These are phyloP conservation scores for Ophiognomonia clavigignenti-juglandacearum DNA, from an alignment of 2,329 filamentous ascomycete species.

Conservation along the genomic window DNA sequence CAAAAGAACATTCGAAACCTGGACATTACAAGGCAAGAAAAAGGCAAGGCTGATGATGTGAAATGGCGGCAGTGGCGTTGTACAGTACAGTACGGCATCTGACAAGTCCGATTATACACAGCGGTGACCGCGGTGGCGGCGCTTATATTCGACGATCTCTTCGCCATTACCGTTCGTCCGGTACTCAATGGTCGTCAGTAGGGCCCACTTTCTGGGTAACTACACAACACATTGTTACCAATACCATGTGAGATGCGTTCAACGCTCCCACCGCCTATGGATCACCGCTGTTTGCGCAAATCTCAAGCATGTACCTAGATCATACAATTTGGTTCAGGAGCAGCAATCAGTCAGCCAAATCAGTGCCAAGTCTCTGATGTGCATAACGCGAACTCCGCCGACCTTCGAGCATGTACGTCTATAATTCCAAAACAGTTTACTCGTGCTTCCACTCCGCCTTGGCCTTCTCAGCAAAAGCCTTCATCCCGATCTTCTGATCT, in stretches of 20 bases:
- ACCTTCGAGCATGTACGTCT: too few species aligned
- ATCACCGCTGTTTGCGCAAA: too few species aligned
- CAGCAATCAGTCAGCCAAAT: too few species aligned
- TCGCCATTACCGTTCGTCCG: constrained; percentile 6
- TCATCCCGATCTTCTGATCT: constrained; percentile 97
- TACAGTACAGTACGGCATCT: neutral
- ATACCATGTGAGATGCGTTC: constrained; percentile 6
- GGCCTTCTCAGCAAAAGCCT: constrained; percentile 91
- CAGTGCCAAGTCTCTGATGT: too few species aligned
- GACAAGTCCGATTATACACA: too few species aligned
- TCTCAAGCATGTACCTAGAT: too few species aligned
- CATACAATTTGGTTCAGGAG: too few species aligned
- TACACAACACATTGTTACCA: constrained; percentile 6
- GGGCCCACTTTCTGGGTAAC: constrained; percentile 10
- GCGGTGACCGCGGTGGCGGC: constrained; percentile 8
- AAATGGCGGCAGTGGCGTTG: too few species aligned
- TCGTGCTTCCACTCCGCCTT: constrained; percentile 87
- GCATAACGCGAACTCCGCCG: too few species aligned
- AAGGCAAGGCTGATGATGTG: too few species aligned
- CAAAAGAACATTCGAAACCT: neutral
- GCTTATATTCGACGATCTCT: constrained; percentile 14
- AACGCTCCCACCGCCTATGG: too few species aligned
- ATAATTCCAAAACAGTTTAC: too few species aligned
- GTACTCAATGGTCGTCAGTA: neutral
- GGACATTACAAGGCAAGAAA: neutral